Base-by-base conservation (phyloP, 164 flowering plant species). In the Platanus orientalis region DNA sequence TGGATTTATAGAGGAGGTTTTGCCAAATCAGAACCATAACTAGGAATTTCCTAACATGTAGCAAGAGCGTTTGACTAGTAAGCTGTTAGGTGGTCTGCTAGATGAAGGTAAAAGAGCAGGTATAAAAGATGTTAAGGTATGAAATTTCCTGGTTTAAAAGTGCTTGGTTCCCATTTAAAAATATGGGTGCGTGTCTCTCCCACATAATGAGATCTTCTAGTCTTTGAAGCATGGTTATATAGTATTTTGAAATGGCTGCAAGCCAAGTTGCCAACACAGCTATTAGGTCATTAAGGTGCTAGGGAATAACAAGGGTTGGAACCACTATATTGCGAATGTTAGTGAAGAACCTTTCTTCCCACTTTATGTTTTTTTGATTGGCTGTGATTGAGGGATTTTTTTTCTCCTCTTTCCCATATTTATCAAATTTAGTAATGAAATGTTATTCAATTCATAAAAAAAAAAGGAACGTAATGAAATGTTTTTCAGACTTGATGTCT, bases 391-490 rank as follows among this genome's bases (percentile, higher is more conserved):
- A 3, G 9, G n/a, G 32, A 54, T 13, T 0, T 5, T 4, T 27
- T 7, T 24, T 55, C 21, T 28, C 36, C 19, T 14, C 20, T 16
- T 55, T 27, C 21, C 2, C 39, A 28, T 27, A 21, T 32, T 64
- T 10, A 26, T 55, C 39, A 2, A n/a, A 21, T 59, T 73, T 52
- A 63, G 57, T 65, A 27, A 57, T 62, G 28, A 49, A 60, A 72
- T 71, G 69, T 53, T 36, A n/a, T n/a, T n/a, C n/a, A n/a, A n/a
- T n/a, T n/a, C n/a, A n/a, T n/a, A n/a, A n/a, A n/a, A n/a, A n/a
- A n/a, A n/a, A n/a, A n/a, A n/a, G n/a, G n/a, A n/a, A n/a, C n/a
- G n/a, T n/a, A n/a, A n/a, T n/a, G n/a, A n/a, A n/a, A n/a, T n/a
- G n/a, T n/a, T 74, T 24, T 26, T 42, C 4, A 12, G 34, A 39